Evolutionary conservation across 257 asterid genomes (phyloP).

Genomic region (Penstemon barbatus): DNA sequence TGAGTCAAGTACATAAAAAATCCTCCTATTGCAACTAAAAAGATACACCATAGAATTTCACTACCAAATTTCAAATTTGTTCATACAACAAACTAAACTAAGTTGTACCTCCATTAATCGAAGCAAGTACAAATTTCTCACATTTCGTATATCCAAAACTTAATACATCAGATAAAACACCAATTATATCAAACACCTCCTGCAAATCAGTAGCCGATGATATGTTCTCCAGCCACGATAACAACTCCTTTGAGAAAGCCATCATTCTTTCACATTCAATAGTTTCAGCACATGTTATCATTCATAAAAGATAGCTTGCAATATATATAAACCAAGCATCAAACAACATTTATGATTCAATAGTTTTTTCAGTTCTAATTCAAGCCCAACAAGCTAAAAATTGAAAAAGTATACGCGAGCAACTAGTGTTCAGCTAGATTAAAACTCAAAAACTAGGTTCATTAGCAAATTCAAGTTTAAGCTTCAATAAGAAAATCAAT

Average conservation of each 20-base stretch:
- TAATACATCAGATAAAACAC: constrained; percentile 72
- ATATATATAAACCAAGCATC: no score
- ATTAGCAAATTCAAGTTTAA: no score
- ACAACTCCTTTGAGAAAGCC: constrained; percentile 79
- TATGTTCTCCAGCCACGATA: constrained; percentile 86
- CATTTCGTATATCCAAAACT: constrained; percentile 53
- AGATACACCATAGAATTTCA: background rate
- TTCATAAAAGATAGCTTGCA: no score
- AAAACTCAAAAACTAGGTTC: constrained; percentile 49
- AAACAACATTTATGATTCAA: no score
- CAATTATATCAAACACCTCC: constrained; percentile 83
- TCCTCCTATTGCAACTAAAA: no score
- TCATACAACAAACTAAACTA: background rate
- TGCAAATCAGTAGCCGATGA: constrained; percentile 65
- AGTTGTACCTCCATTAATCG: constrained; percentile 55
- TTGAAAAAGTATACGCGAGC: no score
- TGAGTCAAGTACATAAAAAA: no score
- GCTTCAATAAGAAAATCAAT: no score
- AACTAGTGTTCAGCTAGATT: no score
- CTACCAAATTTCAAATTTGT: constrained; percentile 1
- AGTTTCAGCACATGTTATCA: constrained; percentile 10
- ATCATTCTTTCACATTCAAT: constrained; percentile 75
- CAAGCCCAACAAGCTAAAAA: no score
- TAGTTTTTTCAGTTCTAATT: constrained; percentile 4
- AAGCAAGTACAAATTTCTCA: constrained; percentile 81